Percentiles rank a stretch among this genome's conserved stretches.
Conservation (phyloP, 805 yeast genomes). For the Naumovozyma dairenensis region DNA sequence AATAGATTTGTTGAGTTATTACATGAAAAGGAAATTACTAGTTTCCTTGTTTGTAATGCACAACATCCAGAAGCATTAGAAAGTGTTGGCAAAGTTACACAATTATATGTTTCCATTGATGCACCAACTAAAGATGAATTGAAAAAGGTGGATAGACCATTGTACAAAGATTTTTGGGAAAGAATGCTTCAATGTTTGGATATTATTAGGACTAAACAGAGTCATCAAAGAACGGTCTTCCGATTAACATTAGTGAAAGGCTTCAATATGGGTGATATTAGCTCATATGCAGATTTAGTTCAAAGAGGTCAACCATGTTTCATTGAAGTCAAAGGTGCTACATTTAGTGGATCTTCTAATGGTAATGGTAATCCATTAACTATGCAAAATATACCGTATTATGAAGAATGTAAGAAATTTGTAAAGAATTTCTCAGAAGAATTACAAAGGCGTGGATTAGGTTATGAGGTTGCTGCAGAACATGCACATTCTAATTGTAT, state of each 20-base stretch:
- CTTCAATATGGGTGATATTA: slow-evolving; percentile 73
- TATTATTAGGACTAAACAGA: slow-evolving; percentile 60
- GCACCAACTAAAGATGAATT: slow-evolving; percentile 80
- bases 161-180: slow-evolving; percentile 89
- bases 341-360: slow-evolving; percentile 82
- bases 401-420: slow-evolving; percentile 76
- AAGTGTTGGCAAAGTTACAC: slow-evolving; percentile 68
- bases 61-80: slow-evolving; percentile 85
- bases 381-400: slow-evolving; percentile 92
- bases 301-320: slow-evolving; percentile 74
- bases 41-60: slow-evolving; percentile 88
- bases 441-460: slow-evolving; percentile 53
- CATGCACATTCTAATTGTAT: slow-evolving; percentile 94
- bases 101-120: slow-evolving; percentile 84
- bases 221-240: slow-evolving; percentile 83
- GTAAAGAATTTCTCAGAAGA: slow-evolving; percentile 55
- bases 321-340: slow-evolving; percentile 89
- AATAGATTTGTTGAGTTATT: slow-evolving; percentile 74
- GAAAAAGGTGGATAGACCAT: slow-evolving; percentile 78
- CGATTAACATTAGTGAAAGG: slow-evolving; percentile 87
- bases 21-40: slow-evolving; percentile 70
- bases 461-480: slow-evolving; percentile 83
- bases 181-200: slow-evolving; percentile 73
- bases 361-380: slow-evolving; percentile 83
- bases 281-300: slow-evolving; percentile 81